phyloP scores from a whole-genome alignment of 371 early-diverging fungal genomes.

The Capniomyces stellatus region DNA sequence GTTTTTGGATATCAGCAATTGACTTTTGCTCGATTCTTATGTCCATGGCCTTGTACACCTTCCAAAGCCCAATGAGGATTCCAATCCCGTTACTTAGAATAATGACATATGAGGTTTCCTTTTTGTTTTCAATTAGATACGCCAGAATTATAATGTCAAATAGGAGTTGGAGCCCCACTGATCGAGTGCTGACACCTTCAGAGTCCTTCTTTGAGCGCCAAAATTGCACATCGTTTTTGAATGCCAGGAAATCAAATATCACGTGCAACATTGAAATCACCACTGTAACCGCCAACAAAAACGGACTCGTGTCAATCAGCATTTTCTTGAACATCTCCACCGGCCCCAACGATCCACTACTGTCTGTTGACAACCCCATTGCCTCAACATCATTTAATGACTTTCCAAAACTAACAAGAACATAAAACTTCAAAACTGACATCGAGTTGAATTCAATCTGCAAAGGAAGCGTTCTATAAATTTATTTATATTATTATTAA shows the following conservation, averaged over 20 bases:
- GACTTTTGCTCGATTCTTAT: slow-evolving; percentile 21
- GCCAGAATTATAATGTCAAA: slow-evolving; percentile 74
- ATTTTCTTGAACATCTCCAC: slow-evolving; percentile 43
- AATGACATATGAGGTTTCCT: slow-evolving; percentile 75
- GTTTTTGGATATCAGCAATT: neutral
- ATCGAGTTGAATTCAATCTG: slow-evolving; percentile 45
- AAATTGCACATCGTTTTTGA: slow-evolving; percentile 86
- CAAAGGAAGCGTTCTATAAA: no score
- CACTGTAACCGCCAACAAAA: slow-evolving; percentile 55
- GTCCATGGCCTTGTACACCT: slow-evolving; percentile 67
- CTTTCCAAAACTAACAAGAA: slow-evolving; percentile 38
- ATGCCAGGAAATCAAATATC: slow-evolving; percentile 83
- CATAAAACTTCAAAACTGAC: slow-evolving; percentile 55
- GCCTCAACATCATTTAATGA: slow-evolving; percentile 40
- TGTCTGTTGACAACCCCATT: slow-evolving; percentile 43
- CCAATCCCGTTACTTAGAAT: slow-evolving; percentile 60
- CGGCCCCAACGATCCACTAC: slow-evolving; percentile 39
- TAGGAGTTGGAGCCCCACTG: slow-evolving; percentile 62
- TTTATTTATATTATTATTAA: no score
- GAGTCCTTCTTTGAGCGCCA: slow-evolving; percentile 67
- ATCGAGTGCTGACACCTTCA: slow-evolving; percentile 69
- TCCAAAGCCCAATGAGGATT: slow-evolving; percentile 77
- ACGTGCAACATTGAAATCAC: slow-evolving; percentile 66
- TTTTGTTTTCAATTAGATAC: slow-evolving; percentile 72
- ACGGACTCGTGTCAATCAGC: slow-evolving; percentile 79